Evolutionary conservation across 2,329 filamentous ascomycete species (phyloP), one percentile per base, ranked within the genome.

Genomic region (Aureobasidium musti): DNA sequence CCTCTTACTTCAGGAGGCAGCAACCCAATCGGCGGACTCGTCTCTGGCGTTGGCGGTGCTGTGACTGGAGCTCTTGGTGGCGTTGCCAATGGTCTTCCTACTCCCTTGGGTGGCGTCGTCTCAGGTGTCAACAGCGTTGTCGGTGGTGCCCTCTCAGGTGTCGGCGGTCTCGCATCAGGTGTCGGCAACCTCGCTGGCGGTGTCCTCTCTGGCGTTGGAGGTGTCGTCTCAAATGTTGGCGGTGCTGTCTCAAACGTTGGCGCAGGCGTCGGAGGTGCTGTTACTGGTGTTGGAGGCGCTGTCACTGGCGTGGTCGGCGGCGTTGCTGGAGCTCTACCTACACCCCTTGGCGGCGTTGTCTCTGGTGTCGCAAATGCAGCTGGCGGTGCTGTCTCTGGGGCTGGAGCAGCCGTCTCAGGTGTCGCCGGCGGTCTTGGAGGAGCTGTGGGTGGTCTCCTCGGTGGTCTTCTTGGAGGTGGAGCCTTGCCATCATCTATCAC

Each of bases 401-500:
- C 39, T 8, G 59, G 59, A 19, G 39, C 14, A 19, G 59, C 33
- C 13, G 59, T 26, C 21, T 35, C 28, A 30, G 59, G 59, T 13
- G 28, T 52, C 10, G 23, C 41, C 35, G 33, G 45, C 23, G 61
- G 47, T 3, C 49, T 45, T 21, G 61, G 49, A 23, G 49, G 35
- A 53, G 61, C 35, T 35, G 61, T 64, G 10, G 47, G 47, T 41
- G 49, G 49, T 37, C 47, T 64, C n/a, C 35, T 64, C 26, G 37
- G 37, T 23, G 61, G 49, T 10, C 49, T 64, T 33, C 35, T 64
- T n/a, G 61, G 61, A 53, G 61, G 61, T 13, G 61, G 61, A 14
- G 61, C 61, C 49, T 45, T 64, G 35, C 61, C 61, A 21, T 64
- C 61, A 33, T 23, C 47, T 3, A 45, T 64, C 28, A 54, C 61